Evolutionary conservation across 331 rosid genomes (phyloP), one percentile per base, ranked within the genome.

Genomic region (Pyrus hybrid): DNA sequence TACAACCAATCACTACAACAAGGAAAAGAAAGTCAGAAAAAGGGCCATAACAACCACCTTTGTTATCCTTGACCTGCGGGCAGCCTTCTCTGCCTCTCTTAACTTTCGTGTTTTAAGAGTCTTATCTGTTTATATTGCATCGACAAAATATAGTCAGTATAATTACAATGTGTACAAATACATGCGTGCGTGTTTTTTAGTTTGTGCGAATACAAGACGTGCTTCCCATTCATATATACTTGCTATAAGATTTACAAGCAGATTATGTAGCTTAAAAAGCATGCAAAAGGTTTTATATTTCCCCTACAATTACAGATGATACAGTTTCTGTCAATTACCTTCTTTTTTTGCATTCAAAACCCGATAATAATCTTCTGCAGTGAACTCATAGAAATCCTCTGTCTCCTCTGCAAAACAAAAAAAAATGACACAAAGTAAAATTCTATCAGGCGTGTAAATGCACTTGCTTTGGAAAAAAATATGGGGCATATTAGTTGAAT

Each of bases 21-120:
- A 32, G 45, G 5, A 9, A 18, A 67, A 60, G 14, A 60, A 37
- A 10, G 5, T 18, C 32, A 71, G 21, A 51, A 11, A 4, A 57
- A 56, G 35, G 47, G 33, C 37, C 30, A 73, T 53, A 41, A 56
- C 8, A 25, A 68, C 60, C 67, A 93, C 94, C 88, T 90, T 87
- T 16, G 90, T 86, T 66, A 82, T 84, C 83, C 82, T 92, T 71
- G 97, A 89, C 81, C 88, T 90, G 20, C 92, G 96, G 64, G 97
- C 88, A 35, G 88, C 91, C 86, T 81, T 85, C 80, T 94, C 99
- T 70, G 97, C 96, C 81, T 90, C 96, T 76, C 91, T 86, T 63
- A 94, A 56, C 79, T 89, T 92, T 53, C 91, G 88, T 68, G 97
- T 94, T 86, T 92, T 94, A 73, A 88, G 88, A 61, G 58, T 77